phyloP scores from a whole-genome alignment of 805 yeast genomes.

The Blastobotrys americana region DNA sequence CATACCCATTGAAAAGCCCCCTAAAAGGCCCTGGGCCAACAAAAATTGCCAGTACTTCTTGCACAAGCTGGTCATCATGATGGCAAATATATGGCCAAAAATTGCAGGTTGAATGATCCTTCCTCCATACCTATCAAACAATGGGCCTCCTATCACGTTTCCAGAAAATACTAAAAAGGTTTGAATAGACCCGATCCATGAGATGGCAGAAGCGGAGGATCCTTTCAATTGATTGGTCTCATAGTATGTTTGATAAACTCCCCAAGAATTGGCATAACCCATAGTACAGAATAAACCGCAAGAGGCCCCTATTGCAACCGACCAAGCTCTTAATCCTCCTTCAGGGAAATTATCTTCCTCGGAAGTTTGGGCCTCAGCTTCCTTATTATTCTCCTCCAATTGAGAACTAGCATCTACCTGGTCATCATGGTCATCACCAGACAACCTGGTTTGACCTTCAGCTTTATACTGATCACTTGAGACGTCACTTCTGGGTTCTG shows the following conservation, averaged over 20 bases:
- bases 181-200: slow-evolving; percentile 61
- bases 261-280: slow-evolving; percentile 52
- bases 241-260: slow-evolving; percentile 57
- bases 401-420: not conserved
- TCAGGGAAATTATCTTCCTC: slow-evolving; percentile 31
- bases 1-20: slow-evolving; percentile 55
- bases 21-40: slow-evolving; percentile 47
- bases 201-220: slow-evolving; percentile 40
- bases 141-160: slow-evolving; percentile 47
- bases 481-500: too few relatives aligned
- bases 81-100: slow-evolving; percentile 42
- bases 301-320: slow-evolving; percentile 51
- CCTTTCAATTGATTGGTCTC: slow-evolving; percentile 46
- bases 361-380: not conserved
- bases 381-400: not conserved
- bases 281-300: slow-evolving; percentile 47
- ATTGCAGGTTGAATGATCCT: slow-evolving; percentile 31
- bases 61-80: slow-evolving; percentile 53
- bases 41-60: slow-evolving; percentile 52
- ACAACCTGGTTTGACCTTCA: not conserved
- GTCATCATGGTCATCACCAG: not conserved
- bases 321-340: slow-evolving; percentile 53
- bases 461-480: not conserved
- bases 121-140: slow-evolving; percentile 59
- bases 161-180: slow-evolving; percentile 42